phyloP scores from a whole-genome alignment of 768 basidiomycete genomes.

The Mycena alexandri region DNA sequence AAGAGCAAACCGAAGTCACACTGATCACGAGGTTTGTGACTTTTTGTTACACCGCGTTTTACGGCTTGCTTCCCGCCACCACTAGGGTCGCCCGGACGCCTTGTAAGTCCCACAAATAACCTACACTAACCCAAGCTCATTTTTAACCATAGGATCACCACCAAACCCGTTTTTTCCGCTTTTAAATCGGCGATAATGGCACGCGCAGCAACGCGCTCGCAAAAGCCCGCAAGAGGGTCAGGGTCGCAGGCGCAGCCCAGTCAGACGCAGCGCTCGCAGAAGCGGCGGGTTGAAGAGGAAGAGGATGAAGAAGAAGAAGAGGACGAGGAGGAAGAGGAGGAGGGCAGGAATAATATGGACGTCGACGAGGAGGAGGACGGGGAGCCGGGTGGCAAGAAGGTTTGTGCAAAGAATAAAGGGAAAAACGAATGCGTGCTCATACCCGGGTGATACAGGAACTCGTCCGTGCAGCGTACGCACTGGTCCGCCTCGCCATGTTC shows the following conservation, averaged over 20 bases:
- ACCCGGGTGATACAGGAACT: conserved; percentile 62
- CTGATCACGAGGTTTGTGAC: not conserved
- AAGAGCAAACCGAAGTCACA: too few species aligned
- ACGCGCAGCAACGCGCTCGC: conserved; percentile 55
- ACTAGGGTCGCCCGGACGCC: not conserved
- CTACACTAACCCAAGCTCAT: not conserved
- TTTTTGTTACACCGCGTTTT: not conserved
- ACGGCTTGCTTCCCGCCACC: not conserved
- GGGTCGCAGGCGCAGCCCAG: conserved; percentile 51
- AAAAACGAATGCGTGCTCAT: too few species aligned
- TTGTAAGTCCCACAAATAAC: too few species aligned
- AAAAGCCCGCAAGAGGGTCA: conserved; percentile 51
- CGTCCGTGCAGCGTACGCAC: conserved; percentile 73
- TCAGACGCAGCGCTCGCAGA: conserved; percentile 53
- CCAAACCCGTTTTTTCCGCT: not conserved
- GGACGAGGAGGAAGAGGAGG: conserved; percentile 53
- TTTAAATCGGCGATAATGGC: conserved; percentile 41
- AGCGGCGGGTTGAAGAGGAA: conserved; percentile 42
- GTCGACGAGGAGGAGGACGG: conserved; percentile 54
- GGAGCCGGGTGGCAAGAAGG: conserved; percentile 45
- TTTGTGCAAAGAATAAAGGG: conserved; percentile 14
- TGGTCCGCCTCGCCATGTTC: conserved; percentile 88
- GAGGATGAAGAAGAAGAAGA: conserved; percentile 50
- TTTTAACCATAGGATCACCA: too few species aligned
- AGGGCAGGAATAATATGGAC: conserved; percentile 45